phyloP scores from a whole-genome alignment of 441 rosid species.

The Erysimum pusillum region DNA sequence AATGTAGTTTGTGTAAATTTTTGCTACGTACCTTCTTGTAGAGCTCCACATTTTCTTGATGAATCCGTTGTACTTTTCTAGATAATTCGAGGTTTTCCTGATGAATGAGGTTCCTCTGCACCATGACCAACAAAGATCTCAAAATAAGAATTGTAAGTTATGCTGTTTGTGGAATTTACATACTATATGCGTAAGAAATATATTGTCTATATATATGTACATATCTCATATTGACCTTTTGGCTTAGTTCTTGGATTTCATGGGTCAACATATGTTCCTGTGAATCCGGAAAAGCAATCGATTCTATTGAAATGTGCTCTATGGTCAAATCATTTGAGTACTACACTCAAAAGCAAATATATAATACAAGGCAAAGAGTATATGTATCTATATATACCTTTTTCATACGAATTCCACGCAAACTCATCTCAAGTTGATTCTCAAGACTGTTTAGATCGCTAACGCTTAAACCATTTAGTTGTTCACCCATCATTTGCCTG shows the following conservation, averaged over 20 bases:
- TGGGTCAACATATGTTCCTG: constrained; percentile 83
- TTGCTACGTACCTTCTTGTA: constrained; percentile 37
- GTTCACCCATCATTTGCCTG: constrained; percentile 90
- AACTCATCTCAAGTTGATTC: constrained; percentile 78
- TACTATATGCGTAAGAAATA: neutral
- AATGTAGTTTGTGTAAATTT: neutral
- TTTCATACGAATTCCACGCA: constrained; percentile 66
- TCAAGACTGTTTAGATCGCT: constrained; percentile 80
- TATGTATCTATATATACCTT: constrained; percentile 59
- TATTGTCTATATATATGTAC: neutral
- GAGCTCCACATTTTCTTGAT: constrained; percentile 50
- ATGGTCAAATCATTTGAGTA: constrained; percentile 13
- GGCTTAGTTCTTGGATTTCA: constrained; percentile 80
- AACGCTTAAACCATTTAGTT: constrained; percentile 69
- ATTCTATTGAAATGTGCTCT: constrained; percentile 18
- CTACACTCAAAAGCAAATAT: neutral
- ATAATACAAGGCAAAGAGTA: constrained; percentile 5
- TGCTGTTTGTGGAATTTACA: neutral
- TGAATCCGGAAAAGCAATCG: constrained; percentile 32
- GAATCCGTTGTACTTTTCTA: constrained; percentile 39
- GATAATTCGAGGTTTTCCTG: constrained; percentile 47
- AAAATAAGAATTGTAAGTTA: constrained; percentile 1
- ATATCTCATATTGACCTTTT: constrained; percentile 59
- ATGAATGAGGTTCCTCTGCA: constrained; percentile 42
- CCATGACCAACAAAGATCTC: neutral